Evolutionary conservation across 2,329 filamentous ascomycete genomes (phyloP), one percentile per base, ranked within the genome.

Genomic region (Sarocladium brachiariae): DNA sequence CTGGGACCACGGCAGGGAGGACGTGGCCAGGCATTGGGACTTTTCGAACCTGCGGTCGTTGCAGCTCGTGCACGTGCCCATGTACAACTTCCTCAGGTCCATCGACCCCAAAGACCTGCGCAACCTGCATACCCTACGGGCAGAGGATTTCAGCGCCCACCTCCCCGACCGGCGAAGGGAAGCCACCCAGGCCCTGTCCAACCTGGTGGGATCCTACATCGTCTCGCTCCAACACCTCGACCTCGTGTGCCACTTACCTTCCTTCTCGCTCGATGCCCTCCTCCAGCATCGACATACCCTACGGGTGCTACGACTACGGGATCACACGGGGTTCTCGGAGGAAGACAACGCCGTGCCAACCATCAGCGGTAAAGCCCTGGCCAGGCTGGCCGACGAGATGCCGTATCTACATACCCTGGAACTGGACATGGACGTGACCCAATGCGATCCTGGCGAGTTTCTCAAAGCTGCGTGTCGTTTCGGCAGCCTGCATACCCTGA

Each of bases 111-210:
- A 52, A 3, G 59, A 71, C 34, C 61, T 78, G 30, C 54, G 57
- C 4, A 53, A 56, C 3, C 61, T 78, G 1, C 62, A 63, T 11
- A 61, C 57, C 1, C 59, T 77, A 2, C 65, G 66, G 11, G 65
- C 69, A 21, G 70, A 75, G n/a, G 74, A 77, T 53, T 71, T 66
- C 51, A 72, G 66, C 52, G 66, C 69, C 3, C 70, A 74, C 55
- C 58, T 63, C 3, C 56, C 62, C 1, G 65, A 73, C 47, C 57
- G 58, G 23, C 65, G 68, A 23, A 58, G 59, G 14, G 69, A 74
- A 31, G 68, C 69, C 0, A 75, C 74, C 0, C 43, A 56, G 18
- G 56, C 62, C 5, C 58, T 76, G n/a, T 64, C 70, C 51, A 3
- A 55, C 2, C 58, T 77, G 2, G 58, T 75, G n/a, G 61, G 58